Percentiles rank a stretch among this genome's conserved stretches.
Conservation (phyloP, 2,329 filamentous ascomycete genomes). For the Venturiaceae sp. region DNA sequence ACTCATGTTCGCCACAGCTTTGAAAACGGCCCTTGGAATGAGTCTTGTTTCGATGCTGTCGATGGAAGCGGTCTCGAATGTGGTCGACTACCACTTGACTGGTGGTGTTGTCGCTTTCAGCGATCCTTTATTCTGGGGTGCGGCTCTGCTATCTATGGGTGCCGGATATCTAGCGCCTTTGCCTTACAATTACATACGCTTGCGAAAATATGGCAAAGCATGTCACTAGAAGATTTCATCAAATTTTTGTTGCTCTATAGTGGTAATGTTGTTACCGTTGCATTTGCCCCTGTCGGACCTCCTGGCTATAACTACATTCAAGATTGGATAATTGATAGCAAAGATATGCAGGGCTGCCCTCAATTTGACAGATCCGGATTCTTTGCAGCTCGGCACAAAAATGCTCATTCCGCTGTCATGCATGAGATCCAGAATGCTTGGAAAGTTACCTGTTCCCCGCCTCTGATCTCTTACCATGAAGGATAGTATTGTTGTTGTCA, state of each 20-base stretch:
- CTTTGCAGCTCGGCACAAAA: too few relatives aligned
- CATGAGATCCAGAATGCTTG: too few relatives aligned
- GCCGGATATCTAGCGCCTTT: constrained; percentile 41
- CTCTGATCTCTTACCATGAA: too few relatives aligned
- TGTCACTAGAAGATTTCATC: constrained; percentile 27
- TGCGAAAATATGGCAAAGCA: constrained; percentile 39
- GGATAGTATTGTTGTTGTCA: too few relatives aligned
- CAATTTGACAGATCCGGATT: too few relatives aligned
- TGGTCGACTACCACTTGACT: constrained; percentile 46
- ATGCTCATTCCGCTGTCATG: too few relatives aligned
- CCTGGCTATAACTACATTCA: not conserved
- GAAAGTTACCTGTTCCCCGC: too few relatives aligned
- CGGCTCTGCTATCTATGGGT: constrained; percentile 34
- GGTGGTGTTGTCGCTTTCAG: constrained; percentile 39
- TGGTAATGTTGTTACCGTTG: not conserved
- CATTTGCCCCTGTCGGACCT: not conserved
- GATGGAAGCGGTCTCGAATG: constrained; percentile 47
- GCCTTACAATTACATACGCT: constrained; percentile 43
- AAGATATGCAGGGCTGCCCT: too few relatives aligned
- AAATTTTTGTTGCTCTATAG: too few relatives aligned
- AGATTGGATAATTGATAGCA: too few relatives aligned
- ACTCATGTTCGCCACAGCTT: constrained; percentile 36
- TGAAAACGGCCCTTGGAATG: constrained; percentile 47
- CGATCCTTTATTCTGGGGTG: constrained; percentile 41
- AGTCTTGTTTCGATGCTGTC: constrained; percentile 50